These are phyloP conservation scores for Vaccinium darrowii DNA, from an alignment of 148 eudicot genomes.

Conservation along the genomic window DNA sequence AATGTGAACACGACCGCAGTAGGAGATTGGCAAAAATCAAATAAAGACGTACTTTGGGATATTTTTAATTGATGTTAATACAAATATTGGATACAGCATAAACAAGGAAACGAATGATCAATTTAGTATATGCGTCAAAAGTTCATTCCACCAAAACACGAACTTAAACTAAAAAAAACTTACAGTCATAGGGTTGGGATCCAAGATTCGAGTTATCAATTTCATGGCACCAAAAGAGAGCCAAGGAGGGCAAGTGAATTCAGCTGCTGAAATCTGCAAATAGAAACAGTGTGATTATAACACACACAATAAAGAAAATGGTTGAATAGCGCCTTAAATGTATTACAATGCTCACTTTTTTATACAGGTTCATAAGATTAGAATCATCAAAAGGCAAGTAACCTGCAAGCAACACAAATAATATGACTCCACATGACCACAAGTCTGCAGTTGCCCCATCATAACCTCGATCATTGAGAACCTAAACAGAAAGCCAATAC, in stretches of 20 bases:
- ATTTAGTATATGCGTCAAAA: background rate
- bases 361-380: conserved; percentile 89
- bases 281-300: conserved; percentile 12
- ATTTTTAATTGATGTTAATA: too few species aligned
- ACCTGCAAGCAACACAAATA: conserved; percentile 95
- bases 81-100: background rate
- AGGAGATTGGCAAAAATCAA: too few species aligned
- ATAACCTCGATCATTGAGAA: conserved; percentile 86
- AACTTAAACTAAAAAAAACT: conserved; percentile 16
- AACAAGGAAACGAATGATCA: background rate
- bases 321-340: conserved; percentile 19
- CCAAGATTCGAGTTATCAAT: conserved; percentile 71
- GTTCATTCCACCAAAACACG: background rate
- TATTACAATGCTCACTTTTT: conserved; percentile 68
- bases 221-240: conserved; percentile 82
- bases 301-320: conserved; percentile 8
- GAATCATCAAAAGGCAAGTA: conserved; percentile 99
- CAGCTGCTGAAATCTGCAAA: conserved; percentile 84
- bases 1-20: too few species aligned
- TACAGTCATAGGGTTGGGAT: conserved; percentile 86
- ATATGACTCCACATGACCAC: conserved; percentile 99
- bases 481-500: conserved; percentile 40
- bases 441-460: conserved; percentile 96
- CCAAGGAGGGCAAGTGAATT: conserved; percentile 95
- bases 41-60: too few species aligned